A percentile compares a stretch with the other conserved stretches of the same genome.
phyloP scores from a whole-genome alignment of 2,329 filamentous ascomycete species.

The Diaporthe batatas region DNA sequence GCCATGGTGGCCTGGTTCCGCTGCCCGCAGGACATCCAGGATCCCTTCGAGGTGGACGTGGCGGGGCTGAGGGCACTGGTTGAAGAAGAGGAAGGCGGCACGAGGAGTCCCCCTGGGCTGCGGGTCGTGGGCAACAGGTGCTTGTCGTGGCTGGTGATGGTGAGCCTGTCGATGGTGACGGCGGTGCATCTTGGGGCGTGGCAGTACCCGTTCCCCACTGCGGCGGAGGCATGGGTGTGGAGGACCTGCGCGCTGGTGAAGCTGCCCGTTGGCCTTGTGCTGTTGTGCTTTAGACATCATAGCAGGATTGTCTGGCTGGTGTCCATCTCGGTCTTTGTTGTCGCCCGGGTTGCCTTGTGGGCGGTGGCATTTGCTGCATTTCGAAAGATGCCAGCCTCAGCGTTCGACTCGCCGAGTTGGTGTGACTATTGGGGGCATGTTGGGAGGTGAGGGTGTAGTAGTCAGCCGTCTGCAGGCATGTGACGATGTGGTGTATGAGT shows the following conservation, averaged over 20 bases:
- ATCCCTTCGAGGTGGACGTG: neutral
- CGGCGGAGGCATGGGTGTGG: neutral
- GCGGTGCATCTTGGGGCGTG: neutral
- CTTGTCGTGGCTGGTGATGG: neutral
- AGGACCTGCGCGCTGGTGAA: neutral
- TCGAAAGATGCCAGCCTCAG: neutral
- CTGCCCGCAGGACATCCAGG: neutral
- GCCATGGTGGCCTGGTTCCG: neutral
- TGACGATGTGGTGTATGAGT: no score
- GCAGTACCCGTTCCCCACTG: neutral
- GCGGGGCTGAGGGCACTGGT: rapidly evolving
- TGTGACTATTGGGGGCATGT: neutral
- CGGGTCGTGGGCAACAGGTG: neutral
- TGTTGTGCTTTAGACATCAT: neutral
- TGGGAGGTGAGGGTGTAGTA: neutral
- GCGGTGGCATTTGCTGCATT: neutral
- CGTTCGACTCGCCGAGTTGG: neutral
- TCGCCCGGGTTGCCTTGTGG: neutral
- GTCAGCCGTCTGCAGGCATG: neutral
- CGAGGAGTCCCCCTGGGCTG: rapidly evolving
- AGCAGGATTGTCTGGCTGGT: neutral
- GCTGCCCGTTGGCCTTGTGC: neutral
- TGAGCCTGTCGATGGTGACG: neutral
- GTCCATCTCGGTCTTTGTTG: neutral
- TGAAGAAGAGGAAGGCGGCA: rapidly evolving